These are phyloP conservation scores for Septoria linicola DNA, from an alignment of 2,329 filamentous ascomycete species.

Conservation along the genomic window DNA sequence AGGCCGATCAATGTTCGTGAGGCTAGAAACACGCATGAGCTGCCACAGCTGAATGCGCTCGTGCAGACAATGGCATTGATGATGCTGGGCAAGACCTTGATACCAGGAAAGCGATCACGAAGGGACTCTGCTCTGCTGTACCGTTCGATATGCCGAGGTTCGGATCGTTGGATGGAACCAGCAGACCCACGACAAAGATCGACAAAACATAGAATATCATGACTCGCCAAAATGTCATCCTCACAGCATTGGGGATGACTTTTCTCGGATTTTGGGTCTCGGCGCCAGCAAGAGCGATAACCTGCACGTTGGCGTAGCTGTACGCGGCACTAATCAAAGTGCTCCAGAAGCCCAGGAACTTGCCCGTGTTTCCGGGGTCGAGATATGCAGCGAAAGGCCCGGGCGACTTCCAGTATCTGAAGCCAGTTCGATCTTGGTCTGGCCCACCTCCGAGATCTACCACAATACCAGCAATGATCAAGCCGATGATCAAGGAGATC, in stretches of 20 bases:
- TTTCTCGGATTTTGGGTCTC: slow-evolving; percentile 47
- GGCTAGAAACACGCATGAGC: slow-evolving; percentile 62
- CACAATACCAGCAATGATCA: slow-evolving; percentile 23
- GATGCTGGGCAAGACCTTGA: slow-evolving; percentile 61
- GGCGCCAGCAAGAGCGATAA: slow-evolving; percentile 21
- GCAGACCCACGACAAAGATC: slow-evolving; percentile 35
- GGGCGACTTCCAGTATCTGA: slow-evolving; percentile 21
- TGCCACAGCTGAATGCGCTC: slow-evolving; percentile 21
- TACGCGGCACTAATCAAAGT: slow-evolving; percentile 21
- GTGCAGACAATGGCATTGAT: slow-evolving; percentile 67
- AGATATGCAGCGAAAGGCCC: slow-evolving; percentile 21
- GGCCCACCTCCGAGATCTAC: slow-evolving; percentile 22
- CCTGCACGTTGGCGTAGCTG: slow-evolving; percentile 22
- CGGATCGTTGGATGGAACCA: slow-evolving; percentile 33
- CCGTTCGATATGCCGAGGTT: slow-evolving; percentile 35
- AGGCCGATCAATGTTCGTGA: slow-evolving; percentile 52
- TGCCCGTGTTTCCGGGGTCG: slow-evolving; percentile 22
- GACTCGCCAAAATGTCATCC: slow-evolving; percentile 39
- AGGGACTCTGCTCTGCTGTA: slow-evolving; percentile 55
- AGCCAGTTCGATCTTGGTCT: slow-evolving; percentile 17
- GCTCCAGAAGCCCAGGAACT: slow-evolving; percentile 25
- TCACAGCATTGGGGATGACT: slow-evolving; percentile 38
- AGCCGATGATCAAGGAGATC: slow-evolving; percentile 19
- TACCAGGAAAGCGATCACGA: slow-evolving; percentile 64
- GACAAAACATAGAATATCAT: slow-evolving; percentile 37